phyloP scores from a whole-genome alignment of 2,329 filamentous ascomycete species.

The Curvularia sp. region DNA sequence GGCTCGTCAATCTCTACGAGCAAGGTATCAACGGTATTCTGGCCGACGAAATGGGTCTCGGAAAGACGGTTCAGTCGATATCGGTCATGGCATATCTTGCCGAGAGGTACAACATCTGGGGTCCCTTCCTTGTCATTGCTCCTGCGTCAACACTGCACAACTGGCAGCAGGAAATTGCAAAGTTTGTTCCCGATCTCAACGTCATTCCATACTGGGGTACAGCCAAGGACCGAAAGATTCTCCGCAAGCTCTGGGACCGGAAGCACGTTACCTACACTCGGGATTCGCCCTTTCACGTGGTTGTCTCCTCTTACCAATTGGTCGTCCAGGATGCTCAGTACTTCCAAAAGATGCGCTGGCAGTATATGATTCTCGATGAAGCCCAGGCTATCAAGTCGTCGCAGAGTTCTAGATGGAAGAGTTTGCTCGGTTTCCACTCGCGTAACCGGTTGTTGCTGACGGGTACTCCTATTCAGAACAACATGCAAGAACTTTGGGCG shows the following conservation, averaged over 20 bases:
- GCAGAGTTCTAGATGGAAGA: constrained; percentile 96
- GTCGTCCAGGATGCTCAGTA: constrained; percentile 96
- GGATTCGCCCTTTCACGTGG: constrained; percentile 92
- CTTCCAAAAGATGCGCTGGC: constrained; percentile 99
- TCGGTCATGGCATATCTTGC: constrained; percentile 99
- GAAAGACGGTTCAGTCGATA: constrained; percentile 98
- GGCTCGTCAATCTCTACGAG: constrained; percentile 98
- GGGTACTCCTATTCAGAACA: constrained; percentile 98
- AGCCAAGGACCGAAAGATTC: constrained; percentile 89
- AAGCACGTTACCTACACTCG: constrained; percentile 96
- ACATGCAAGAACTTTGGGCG: constrained; percentile 99
- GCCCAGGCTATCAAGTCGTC: constrained; percentile 99
- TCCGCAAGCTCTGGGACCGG: constrained; percentile 98
- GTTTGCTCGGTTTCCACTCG: constrained; percentile 89
- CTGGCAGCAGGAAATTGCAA: constrained; percentile 98
- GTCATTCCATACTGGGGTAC: constrained; percentile 98
- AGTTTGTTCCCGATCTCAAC: constrained; percentile 93
- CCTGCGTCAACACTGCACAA: constrained; percentile 97
- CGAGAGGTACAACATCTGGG: constrained; percentile 97
- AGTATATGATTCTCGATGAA: constrained; percentile 99
- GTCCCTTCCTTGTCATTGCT: constrained; percentile 94
- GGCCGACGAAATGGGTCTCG: constrained; percentile 98
- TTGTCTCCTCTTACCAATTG: constrained; percentile 95
- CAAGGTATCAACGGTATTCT: constrained; percentile 99
- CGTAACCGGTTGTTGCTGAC: constrained; percentile 92